Conservation (phyloP, 768 basidiomycete genomes). For the Mrakia blollopis region DNA sequence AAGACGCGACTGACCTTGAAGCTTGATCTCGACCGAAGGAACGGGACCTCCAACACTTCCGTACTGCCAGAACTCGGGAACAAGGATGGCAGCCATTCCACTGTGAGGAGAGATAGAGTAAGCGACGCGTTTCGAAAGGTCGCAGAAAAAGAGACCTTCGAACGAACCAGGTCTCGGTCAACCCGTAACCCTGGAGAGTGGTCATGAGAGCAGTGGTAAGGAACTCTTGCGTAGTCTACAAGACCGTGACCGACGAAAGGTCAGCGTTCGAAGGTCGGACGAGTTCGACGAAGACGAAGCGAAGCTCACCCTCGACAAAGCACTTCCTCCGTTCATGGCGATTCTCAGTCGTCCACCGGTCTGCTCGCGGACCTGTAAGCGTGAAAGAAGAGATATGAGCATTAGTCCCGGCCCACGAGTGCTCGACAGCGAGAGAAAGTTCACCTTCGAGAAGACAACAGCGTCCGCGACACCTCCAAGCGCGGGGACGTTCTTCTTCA, state of each 20-base stretch:
- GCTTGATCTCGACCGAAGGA: slow-evolving; percentile 42
- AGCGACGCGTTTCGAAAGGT: neutral
- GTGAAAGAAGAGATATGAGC: neutral
- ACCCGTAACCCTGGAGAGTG: slow-evolving; percentile 37
- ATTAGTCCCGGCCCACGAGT: no score
- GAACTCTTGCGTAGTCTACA: slow-evolving; percentile 41
- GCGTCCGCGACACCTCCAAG: slow-evolving; percentile 39
- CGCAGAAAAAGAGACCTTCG: neutral
- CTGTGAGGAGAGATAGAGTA: neutral
- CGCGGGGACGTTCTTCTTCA: slow-evolving; percentile 42
- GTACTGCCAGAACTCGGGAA: slow-evolving; percentile 35
- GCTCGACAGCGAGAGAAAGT: neutral
- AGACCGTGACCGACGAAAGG: neutral
- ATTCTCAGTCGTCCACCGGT: slow-evolving; percentile 42
- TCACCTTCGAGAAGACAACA: slow-evolving; percentile 39
- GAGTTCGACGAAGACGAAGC: slow-evolving; percentile 5
- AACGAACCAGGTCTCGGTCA: slow-evolving; percentile 37
- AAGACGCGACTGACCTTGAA: slow-evolving; percentile 34
- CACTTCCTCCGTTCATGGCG: slow-evolving; percentile 40
- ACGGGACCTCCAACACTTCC: slow-evolving; percentile 40
- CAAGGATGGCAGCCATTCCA: slow-evolving; percentile 18
- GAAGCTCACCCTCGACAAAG: neutral
- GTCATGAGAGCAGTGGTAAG: slow-evolving; percentile 40
- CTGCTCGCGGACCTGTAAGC: slow-evolving; percentile 37
- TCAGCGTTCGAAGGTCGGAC: no score